Base-by-base conservation (phyloP, 2,329 filamentous ascomycete genomes). In the Chalara sp. region DNA sequence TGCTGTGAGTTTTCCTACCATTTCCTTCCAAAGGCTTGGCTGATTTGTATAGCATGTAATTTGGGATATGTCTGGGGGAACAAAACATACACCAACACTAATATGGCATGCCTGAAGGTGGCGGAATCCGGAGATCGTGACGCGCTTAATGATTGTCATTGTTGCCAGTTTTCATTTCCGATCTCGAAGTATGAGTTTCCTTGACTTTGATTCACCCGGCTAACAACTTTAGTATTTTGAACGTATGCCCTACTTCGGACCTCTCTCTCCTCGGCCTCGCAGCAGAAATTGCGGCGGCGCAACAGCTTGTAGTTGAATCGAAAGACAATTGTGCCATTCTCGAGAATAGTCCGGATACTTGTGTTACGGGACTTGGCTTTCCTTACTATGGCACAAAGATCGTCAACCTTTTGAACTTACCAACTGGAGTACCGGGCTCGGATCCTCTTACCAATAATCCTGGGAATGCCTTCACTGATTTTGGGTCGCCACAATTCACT, bases 51-150 rank as follows among this genome's bases (percentile, higher is more conserved):
- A 55, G 53, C 50, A n/a, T 55, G 53, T 13, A 55, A 55, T 39
- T 45, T 55, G 12, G 53, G 53, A 7, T 50, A 55, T 28, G 53
- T 51, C 12, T 53, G 49, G n/a, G 50, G 50, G 33, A 55, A 55
- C 37, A 21, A 37, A 12, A 51, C 45, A 31, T 35, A 47, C 6
- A 40, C 41, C 3, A 42, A 32, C 6, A 42, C 43, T n/a, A 51
- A 41, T 35, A 46, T 32, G 6, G 32, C 46, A n/a, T 53, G 50
- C 35, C 35, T 10, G 35, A 37, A 37, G 8, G 35, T 37, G 8
- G 35, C 35, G 2, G 35, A n/a, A 8, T 8, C 8, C 2, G 35
- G 35, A 10, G 35, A 37, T 37, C 8, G 8, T n/a, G 35, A 37
- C n/a, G n/a, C 8, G 35, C 8, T n/a, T n/a, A 37, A 37, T n/a